Evolutionary conservation across 2,329 filamentous ascomycete genomes (phyloP).

Genomic region (Raffaelea deltoideospora): DNA sequence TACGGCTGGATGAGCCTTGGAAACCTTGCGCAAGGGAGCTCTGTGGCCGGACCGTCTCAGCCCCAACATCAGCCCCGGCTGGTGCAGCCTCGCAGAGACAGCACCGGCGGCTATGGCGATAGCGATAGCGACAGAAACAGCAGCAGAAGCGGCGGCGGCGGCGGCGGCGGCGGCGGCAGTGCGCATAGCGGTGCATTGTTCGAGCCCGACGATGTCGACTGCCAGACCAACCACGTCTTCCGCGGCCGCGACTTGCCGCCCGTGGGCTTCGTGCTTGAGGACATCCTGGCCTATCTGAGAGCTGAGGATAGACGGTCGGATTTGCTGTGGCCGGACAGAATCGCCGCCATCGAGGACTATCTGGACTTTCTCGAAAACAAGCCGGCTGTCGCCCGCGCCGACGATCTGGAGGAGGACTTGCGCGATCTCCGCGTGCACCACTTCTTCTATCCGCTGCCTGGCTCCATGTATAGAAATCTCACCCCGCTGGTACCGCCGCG

Average conservation of each 20-base stretch:
- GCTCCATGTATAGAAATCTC: too few species aligned
- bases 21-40: too few species aligned
- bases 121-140: too few species aligned
- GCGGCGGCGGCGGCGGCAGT: too few species aligned
- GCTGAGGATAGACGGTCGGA: conserved; percentile 31
- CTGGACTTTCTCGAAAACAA: conserved; percentile 18
- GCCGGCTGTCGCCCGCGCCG: not conserved
- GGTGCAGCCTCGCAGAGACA: too few species aligned
- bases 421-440: not conserved
- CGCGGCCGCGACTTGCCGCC: conserved; percentile 15
- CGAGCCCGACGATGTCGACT: conserved; percentile 1
- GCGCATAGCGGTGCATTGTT: too few species aligned
- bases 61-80: too few species aligned
- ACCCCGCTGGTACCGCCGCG: too few species aligned
- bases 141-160: too few species aligned
- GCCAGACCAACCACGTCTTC: conserved; percentile 2
- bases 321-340: conserved; percentile 21
- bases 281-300: conserved; percentile 28
- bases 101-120: too few species aligned
- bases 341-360: conserved; percentile 22
- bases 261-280: conserved; percentile 16
- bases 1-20: too few species aligned
- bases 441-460: not conserved
- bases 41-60: too few species aligned
- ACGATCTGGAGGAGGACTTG: not conserved